Conservation (phyloP, 192 early-diverging fungal species). For the Kickxella alabastrina region DNA sequence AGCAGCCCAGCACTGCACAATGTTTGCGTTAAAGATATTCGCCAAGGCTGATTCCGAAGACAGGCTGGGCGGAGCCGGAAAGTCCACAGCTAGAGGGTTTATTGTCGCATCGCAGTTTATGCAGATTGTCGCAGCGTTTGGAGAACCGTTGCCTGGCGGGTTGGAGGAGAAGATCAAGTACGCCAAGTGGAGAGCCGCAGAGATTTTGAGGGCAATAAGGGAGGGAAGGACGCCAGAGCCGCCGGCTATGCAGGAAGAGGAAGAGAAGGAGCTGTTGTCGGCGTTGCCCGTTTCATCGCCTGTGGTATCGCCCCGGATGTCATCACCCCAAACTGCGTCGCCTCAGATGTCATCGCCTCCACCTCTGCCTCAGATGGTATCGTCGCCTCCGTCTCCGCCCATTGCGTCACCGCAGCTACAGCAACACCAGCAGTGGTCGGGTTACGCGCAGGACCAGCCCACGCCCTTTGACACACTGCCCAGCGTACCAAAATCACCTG, state of each 20-base stretch:
- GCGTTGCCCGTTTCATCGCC: background rate
- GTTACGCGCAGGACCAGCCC: too few relatives aligned
- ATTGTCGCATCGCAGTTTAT: constrained; percentile 86
- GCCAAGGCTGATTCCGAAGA: constrained; percentile 90
- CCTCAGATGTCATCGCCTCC: background rate
- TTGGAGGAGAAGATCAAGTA: constrained; percentile 86
- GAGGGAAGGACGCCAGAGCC: constrained; percentile 73
- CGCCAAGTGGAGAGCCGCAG: constrained; percentile 91
- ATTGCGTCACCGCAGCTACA: background rate
- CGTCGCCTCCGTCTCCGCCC: background rate
- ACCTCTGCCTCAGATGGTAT: background rate
- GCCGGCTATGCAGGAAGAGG: constrained; percentile 14
- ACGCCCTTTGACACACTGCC: constrained; percentile 10
- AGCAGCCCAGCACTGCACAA: constrained; percentile 78
- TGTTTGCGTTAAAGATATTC: constrained; percentile 89
- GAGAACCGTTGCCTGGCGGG: constrained; percentile 65
- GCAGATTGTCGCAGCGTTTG: constrained; percentile 82
- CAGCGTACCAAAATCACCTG: constrained; percentile 25
- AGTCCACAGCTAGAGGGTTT: constrained; percentile 86
- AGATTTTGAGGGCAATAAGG: constrained; percentile 86
- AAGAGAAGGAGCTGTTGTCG: constrained; percentile 25
- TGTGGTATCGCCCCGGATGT: background rate
- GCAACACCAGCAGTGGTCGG: constrained; percentile 1
- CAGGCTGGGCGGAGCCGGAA: constrained; percentile 68
- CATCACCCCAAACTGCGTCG: too few relatives aligned